Base-by-base conservation (phyloP, 2,329 filamentous ascomycete species). In the Aurifilum marmelostoma region DNA sequence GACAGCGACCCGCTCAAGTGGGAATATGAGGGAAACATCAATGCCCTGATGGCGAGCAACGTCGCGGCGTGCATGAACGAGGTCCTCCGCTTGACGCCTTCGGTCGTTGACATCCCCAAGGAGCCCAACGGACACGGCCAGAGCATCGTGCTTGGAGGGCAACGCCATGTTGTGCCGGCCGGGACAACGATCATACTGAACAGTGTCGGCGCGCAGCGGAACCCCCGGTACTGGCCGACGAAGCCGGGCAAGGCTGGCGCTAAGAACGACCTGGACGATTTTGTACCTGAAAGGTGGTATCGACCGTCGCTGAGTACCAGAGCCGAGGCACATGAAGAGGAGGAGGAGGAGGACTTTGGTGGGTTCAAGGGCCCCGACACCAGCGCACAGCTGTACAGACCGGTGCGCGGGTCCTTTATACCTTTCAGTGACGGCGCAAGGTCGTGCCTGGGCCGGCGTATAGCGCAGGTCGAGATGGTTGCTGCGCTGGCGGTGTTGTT, bases 21-120 rank as follows among this genome's bases (percentile, higher is more conserved):
- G 92, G 84, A 88, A 73, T 95, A 93, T 76, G 91, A 94, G 59
- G 79, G 82, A 14, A 82, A 87, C 73, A 83, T 94, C 71, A 88
- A 87, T 58, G 82, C 85, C 11, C 83, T 96, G 69, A 87, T 92
- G 73, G 87, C 85, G 14, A 88, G 89, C 70, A 90, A 92, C 84
- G 80, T 90, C 12, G 92, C 90, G 24, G 92, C 92, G 4, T 87
- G 91, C 73, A 86, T 95, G 84, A 92, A 93, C 75, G 92, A 96
- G 81, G 89, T 90, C 50, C 83, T 96, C 66, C 88, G 93, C 14
- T 75, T 94, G 56, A 83, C 93, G 69, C 91, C 92, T 1, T 88
- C 92, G 0, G 90, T 93, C 24, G 81, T 89, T 58, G 87, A 86
- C 65, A 90, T 96, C 34, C 92, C 92, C 37, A 96, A 96, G 79